Evolutionary conservation across 225 moss, liverwort and hornwort species (phyloP).

Genomic region (Lunularia cruciata): DNA sequence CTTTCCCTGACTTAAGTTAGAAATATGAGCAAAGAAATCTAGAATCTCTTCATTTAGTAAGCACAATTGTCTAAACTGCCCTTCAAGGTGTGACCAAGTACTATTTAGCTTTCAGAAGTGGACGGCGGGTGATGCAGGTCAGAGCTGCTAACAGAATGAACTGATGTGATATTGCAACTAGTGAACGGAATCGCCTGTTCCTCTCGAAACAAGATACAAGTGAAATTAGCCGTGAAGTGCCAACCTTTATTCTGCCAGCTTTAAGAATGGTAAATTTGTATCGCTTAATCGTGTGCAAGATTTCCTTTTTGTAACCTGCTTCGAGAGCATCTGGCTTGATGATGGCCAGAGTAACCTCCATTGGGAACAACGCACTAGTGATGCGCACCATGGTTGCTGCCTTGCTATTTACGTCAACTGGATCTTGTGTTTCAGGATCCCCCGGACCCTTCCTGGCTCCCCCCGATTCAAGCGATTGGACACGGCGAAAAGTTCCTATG

Average conservation of each 20-base stretch:
- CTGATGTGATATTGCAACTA: too few relatives aligned
- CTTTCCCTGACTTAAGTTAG: too few relatives aligned
- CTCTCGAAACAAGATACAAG: neutral
- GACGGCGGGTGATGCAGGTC: too few relatives aligned
- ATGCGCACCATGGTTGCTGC: conserved; percentile 1
- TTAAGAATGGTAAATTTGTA: conserved; percentile 84
- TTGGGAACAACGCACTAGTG: conserved; percentile 19
- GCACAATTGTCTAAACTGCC: too few relatives aligned
- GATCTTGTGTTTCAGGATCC: neutral
- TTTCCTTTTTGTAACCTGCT: conserved; percentile 72
- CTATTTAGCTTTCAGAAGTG: too few relatives aligned
- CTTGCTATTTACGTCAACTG: neutral
- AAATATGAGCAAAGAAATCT: too few relatives aligned
- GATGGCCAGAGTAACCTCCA: conserved; percentile 88
- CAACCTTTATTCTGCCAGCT: conserved; percentile 76
- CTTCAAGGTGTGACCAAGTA: too few relatives aligned
- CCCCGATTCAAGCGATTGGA: conserved; percentile 1
- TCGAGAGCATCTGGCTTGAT: conserved; percentile 95
- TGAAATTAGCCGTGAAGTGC: too few relatives aligned
- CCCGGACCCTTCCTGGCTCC: neutral
- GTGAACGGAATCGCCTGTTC: too few relatives aligned
- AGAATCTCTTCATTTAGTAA: too few relatives aligned
- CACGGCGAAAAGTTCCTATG: neutral
- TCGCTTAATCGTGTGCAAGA: conserved; percentile 68
- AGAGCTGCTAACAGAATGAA: too few relatives aligned